Conservation (phyloP, 2,329 filamentous ascomycete genomes). For the Pseudogymnoascus verrucosus region DNA sequence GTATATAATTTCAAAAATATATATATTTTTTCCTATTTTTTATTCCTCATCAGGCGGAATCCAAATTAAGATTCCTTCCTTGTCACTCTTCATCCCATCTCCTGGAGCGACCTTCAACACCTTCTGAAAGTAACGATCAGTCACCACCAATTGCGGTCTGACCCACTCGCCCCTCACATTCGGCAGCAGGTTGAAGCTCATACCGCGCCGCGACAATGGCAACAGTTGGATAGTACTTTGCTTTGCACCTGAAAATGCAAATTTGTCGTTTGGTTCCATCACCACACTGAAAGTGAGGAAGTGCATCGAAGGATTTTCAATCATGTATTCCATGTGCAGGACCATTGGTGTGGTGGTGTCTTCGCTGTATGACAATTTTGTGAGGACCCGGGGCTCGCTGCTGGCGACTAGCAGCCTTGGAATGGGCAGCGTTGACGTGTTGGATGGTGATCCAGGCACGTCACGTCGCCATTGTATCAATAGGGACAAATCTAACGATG, state of each 20-base stretch:
- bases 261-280: conserved; percentile 89
- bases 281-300: conserved; percentile 86
- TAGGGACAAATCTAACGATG: conserved; percentile 66
- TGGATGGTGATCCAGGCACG: conserved; percentile 31
- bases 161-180: conserved; percentile 60
- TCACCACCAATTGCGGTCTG: conserved; percentile 64
- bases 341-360: conserved; percentile 23
- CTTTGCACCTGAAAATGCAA: conserved; percentile 89
- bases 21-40: conserved; percentile 6
- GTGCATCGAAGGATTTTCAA: conserved; percentile 92
- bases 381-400: conserved; percentile 73
- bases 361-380: conserved; percentile 40
- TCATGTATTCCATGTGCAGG: conserved; percentile 52
- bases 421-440: conserved; percentile 63
- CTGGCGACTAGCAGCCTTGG: conserved; percentile 75
- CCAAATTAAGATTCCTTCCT: conserved; percentile 58
- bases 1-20: conserved; percentile 10
- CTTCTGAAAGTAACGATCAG: conserved; percentile 92
- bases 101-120: conserved; percentile 73
- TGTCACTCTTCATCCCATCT: conserved; percentile 58
- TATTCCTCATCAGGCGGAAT: conserved; percentile 37
- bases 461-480: conserved; percentile 69
- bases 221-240: conserved; percentile 70
- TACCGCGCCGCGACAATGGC: conserved; percentile 66
- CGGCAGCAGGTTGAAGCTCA: conserved; percentile 69